A percentile compares a stretch with the other conserved stretches of the same genome.
phyloP scores from a whole-genome alignment of 345 rosid species.

The Angophora floribunda region DNA sequence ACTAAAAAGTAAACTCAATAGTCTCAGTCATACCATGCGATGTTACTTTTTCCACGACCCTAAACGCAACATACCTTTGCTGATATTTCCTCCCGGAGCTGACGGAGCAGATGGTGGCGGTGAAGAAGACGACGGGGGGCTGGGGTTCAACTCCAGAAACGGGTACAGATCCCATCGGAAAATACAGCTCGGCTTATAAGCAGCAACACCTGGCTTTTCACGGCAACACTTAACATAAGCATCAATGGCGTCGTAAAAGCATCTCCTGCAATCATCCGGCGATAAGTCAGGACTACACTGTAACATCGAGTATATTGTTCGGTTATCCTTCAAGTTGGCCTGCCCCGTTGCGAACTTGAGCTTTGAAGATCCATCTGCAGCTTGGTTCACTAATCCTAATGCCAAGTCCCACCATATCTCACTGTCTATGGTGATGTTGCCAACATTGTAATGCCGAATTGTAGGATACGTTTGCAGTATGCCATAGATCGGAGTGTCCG shows the following conservation, averaged over 20 bases:
- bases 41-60: no score
- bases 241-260: slow-evolving; percentile 7
- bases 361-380: slow-evolving; percentile 8
- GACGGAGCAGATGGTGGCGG: background rate
- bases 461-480: slow-evolving; percentile 6
- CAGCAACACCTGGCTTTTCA: slow-evolving; percentile 21
- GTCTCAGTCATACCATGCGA: background rate
- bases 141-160: slow-evolving; percentile 11
- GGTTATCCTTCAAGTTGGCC: background rate
- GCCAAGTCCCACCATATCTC: slow-evolving; percentile 20
- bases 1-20: background rate
- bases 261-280: slow-evolving; percentile 11
- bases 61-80: background rate
- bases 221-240: background rate
- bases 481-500: slow-evolving; percentile 13
- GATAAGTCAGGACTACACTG: slow-evolving; percentile 54
- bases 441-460: background rate
- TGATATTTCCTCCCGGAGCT: background rate
- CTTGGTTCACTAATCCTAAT: background rate
- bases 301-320: slow-evolving; percentile 23
- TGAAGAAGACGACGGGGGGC: background rate
- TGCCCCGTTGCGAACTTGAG: slow-evolving; percentile 28
- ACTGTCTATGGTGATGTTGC: background rate
- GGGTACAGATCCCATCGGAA: slow-evolving; percentile 39
- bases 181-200: slow-evolving; percentile 31